phyloP scores from a whole-genome alignment of 2,329 filamentous ascomycete genomes.

The Madurella mycetomatis region DNA sequence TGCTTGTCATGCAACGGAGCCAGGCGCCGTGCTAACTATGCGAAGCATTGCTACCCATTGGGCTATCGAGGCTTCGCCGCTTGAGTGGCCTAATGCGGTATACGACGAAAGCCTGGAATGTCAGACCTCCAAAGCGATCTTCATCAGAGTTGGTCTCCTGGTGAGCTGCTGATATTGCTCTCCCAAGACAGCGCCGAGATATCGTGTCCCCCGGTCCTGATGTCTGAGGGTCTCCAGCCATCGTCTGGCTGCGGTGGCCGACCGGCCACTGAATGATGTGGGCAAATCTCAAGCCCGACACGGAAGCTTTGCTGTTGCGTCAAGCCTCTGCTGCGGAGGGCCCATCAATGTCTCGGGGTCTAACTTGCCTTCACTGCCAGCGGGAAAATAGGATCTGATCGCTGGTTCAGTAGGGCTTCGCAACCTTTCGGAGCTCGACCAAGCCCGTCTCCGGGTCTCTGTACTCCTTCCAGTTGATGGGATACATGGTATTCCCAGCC shows the following conservation, averaged over 20 bases:
- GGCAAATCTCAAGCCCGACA: too few relatives aligned
- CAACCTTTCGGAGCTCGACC: constrained; percentile 83
- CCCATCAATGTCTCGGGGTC: neutral
- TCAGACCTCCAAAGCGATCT: too few relatives aligned
- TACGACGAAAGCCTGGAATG: neutral
- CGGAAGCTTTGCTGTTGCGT: too few relatives aligned
- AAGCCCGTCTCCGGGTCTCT: constrained; percentile 73
- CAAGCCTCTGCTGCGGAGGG: too few relatives aligned
- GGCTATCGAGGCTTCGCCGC: too few relatives aligned
- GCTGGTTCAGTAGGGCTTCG: constrained; percentile 71
- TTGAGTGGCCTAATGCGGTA: too few relatives aligned
- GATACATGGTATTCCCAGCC: constrained; percentile 83
- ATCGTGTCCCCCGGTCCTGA: neutral
- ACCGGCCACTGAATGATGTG: neutral
- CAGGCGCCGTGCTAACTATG: neutral
- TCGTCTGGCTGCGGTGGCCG: neutral
- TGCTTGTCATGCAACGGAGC: constrained; percentile 12
- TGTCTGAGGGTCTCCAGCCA: neutral
- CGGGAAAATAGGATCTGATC: neutral
- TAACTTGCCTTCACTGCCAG: neutral
- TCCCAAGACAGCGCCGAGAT: neutral
- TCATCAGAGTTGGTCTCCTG: neutral
- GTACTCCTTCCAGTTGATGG: constrained; percentile 94
- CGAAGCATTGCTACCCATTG: neutral
- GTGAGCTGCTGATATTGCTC: neutral